phyloP scores from a whole-genome alignment of 2,329 filamentous ascomycete genomes.

The Xylaria sp. region DNA sequence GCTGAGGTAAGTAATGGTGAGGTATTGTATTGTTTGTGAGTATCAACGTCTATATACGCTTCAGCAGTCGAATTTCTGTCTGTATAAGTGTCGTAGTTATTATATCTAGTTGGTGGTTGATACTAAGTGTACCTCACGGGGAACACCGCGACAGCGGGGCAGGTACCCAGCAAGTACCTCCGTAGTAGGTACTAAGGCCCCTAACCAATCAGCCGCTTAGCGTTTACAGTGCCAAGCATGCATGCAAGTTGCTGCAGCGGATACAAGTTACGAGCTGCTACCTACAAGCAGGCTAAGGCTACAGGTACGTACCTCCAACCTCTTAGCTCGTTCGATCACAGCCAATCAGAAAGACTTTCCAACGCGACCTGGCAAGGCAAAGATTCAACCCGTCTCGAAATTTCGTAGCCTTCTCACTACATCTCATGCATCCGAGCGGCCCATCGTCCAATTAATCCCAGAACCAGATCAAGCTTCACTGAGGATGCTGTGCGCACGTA shows the following conservation, averaged over 20 bases:
- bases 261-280: neutral
- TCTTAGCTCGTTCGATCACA: conserved; percentile 27
- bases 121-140: conserved; percentile 1
- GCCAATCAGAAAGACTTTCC: conserved; percentile 34
- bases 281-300: neutral
- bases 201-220: neutral
- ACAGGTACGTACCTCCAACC: neutral
- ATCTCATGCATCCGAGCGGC: conserved; percentile 23
- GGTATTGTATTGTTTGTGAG: neutral
- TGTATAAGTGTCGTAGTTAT: neutral
- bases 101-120: neutral
- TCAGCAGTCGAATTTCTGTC: neutral
- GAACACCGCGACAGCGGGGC: conserved; percentile 25
- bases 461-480: conserved; percentile 23
- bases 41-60: neutral
- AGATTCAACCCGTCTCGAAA: conserved; percentile 25
- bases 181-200: neutral
- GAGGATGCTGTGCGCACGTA: conserved; percentile 63
- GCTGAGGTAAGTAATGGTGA: neutral
- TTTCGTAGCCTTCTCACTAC: conserved; percentile 11
- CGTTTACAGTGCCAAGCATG: neutral
- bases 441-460: conserved; percentile 31
- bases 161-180: neutral
- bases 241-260: neutral
- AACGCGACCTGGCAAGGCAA: conserved; percentile 32